phyloP scores from a whole-genome alignment of 257 asterid species.

The Striga asiatica region DNA sequence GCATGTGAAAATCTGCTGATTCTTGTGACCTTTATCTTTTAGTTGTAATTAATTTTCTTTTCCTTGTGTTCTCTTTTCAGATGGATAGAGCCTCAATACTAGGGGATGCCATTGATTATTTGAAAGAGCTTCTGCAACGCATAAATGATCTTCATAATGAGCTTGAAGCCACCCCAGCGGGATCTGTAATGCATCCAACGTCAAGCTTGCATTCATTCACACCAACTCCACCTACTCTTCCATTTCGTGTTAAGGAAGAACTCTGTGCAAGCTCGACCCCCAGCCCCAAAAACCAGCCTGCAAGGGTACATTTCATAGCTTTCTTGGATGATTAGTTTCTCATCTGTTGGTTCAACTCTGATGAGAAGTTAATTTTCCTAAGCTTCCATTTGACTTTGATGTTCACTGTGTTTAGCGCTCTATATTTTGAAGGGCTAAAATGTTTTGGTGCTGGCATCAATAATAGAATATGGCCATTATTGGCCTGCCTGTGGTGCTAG shows the following conservation, averaged over 20 bases:
- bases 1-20: background rate
- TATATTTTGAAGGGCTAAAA: no score
- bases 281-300: conserved; percentile 81
- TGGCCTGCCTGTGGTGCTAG: no score
- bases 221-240: conserved; percentile 54
- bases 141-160: conserved; percentile 79
- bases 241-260: conserved; percentile 64
- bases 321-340: background rate
- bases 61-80: conserved; percentile 15
- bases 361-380: background rate
- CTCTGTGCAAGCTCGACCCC: conserved; percentile 57
- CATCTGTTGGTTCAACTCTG: background rate
- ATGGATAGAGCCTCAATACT: conserved; percentile 92
- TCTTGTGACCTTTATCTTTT: background rate
- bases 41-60: background rate
- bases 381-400: no score
- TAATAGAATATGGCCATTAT: no score
- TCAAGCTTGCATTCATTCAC: conserved; percentile 67
- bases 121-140: conserved; percentile 74
- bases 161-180: conserved; percentile 55
- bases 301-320: conserved; percentile 36
- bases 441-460: no score
- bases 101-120: conserved; percentile 86
- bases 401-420: no score
- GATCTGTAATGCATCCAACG: conserved; percentile 43